Percentiles rank a stretch among this genome's conserved stretches.
These are phyloP conservation scores for Triticum timopheevii DNA, from an alignment of 176 grass and related monocot species.

Conservation along the genomic window DNA sequence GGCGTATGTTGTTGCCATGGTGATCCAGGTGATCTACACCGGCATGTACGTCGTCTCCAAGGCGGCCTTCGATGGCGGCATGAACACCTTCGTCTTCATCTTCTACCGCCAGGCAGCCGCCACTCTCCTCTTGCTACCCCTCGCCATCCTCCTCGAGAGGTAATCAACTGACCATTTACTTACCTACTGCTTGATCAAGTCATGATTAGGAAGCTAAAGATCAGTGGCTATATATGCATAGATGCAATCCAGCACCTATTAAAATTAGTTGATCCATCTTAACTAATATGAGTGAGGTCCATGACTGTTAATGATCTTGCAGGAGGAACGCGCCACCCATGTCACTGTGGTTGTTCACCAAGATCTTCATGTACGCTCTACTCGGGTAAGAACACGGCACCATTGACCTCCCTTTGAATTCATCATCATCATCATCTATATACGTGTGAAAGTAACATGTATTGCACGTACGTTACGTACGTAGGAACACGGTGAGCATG, in stretches of 20 bases:
- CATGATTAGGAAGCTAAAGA: background rate
- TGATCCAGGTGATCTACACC: constrained; percentile 17
- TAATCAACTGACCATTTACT: background rate
- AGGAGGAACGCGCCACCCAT: constrained; percentile 57
- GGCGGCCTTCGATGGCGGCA: constrained; percentile 9
- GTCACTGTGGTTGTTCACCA: constrained; percentile 44
- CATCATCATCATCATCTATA: background rate
- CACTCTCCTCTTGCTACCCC: constrained; percentile 49
- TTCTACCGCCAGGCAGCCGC: constrained; percentile 84
- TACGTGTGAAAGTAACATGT: background rate
- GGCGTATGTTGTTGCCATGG: constrained; percentile 7
- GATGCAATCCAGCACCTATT: background rate
- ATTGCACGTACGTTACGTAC: background rate
- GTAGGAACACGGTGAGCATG: constrained; percentile 51
- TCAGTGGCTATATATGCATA: background rate
- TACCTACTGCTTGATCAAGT: no score
- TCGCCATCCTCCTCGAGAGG: constrained; percentile 52
- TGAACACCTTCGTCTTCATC: constrained; percentile 67
- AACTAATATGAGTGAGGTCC: background rate
- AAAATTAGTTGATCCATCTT: background rate
- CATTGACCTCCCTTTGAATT: background rate
- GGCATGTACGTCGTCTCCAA: constrained; percentile 13
- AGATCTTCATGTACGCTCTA: constrained; percentile 76
- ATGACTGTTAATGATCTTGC: background rate
- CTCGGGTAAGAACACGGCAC: background rate